phyloP scores from a whole-genome alignment of 139 green algal genomes.

The Asterochloris sp. region DNA sequence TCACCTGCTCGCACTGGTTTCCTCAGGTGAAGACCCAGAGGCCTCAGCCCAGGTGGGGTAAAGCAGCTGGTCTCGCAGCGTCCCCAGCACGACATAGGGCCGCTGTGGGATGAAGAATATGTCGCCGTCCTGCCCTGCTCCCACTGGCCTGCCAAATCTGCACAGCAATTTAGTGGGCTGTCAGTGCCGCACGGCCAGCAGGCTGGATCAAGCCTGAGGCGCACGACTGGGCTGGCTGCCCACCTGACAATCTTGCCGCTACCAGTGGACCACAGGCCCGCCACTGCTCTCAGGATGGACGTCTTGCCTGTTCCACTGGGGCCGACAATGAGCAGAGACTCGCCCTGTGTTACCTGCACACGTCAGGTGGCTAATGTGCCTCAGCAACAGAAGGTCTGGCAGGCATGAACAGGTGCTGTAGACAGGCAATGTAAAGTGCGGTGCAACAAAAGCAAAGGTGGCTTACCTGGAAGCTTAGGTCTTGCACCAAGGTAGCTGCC shows the following conservation, averaged over 20 bases:
- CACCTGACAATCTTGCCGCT: conserved; percentile 50
- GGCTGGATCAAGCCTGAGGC: no score
- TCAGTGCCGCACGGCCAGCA: neutral
- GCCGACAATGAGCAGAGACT: conserved; percentile 87
- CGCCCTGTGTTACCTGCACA: conserved; percentile 37
- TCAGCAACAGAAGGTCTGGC: no score
- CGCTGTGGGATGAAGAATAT: conserved; percentile 90
- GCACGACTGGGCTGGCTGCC: neutral
- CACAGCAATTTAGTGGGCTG: neutral
- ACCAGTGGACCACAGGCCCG: conserved; percentile 86
- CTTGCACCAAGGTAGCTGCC: conserved; percentile 45
- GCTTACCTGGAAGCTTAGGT: conserved; percentile 52
- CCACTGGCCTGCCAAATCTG: conserved; percentile 21
- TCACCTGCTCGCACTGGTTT: neutral
- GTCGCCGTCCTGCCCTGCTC: conserved; percentile 21
- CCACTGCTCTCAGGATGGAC: conserved; percentile 80
- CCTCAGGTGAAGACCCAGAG: neutral
- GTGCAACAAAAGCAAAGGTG: no score
- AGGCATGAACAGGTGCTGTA: no score
- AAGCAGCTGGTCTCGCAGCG: conserved; percentile 83
- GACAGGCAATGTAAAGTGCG: no score
- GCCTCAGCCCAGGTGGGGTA: conserved; percentile 70
- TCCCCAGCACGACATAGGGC: conserved; percentile 96
- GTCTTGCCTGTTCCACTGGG: conserved; percentile 91
- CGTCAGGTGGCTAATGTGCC: no score